These are phyloP conservation scores for Fusarium virguliforme DNA, from an alignment of 2,329 filamentous ascomycete species.

Conservation along the genomic window DNA sequence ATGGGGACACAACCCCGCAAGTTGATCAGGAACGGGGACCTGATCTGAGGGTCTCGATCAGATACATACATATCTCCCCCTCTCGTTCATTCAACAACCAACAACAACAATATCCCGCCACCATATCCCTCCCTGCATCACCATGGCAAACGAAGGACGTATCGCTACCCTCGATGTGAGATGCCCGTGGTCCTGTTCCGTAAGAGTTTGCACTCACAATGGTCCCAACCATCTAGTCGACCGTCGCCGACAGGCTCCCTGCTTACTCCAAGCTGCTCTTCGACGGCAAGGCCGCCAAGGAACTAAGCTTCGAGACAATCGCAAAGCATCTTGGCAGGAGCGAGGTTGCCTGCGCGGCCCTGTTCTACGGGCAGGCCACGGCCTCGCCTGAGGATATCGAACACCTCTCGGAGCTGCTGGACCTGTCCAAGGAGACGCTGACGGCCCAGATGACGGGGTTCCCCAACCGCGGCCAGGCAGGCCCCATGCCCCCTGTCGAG, in stretches of 20 bases:
- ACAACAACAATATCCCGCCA: slow-evolving; percentile 13
- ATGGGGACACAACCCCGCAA: slow-evolving; percentile 49
- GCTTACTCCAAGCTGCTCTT: slow-evolving; percentile 77
- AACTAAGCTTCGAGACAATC: slow-evolving; percentile 85
- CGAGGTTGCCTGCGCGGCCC: slow-evolving; percentile 87
- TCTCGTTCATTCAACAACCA: slow-evolving; percentile 19
- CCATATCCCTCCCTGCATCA: slow-evolving; percentile 16
- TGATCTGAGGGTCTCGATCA: slow-evolving; percentile 20
- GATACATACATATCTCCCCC: neutral
- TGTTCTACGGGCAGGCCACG: slow-evolving; percentile 91
- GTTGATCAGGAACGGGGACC: slow-evolving; percentile 36
- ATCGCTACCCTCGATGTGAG: slow-evolving; percentile 59
- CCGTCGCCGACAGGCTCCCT: slow-evolving; percentile 79
- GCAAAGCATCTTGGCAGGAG: slow-evolving; percentile 80
- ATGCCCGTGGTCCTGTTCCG: slow-evolving; percentile 10
- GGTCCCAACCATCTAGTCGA: slow-evolving; percentile 63
- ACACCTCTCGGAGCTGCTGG: slow-evolving; percentile 77
- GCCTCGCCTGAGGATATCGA: slow-evolving; percentile 78
- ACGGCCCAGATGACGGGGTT: slow-evolving; percentile 78
- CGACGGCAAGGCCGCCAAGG: slow-evolving; percentile 81
- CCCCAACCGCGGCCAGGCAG: slow-evolving; percentile 83
- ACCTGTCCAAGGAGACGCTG: slow-evolving; percentile 71
- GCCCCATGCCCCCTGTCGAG: slow-evolving; percentile 58
- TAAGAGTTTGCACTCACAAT: slow-evolving; percentile 31
- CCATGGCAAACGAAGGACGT: slow-evolving; percentile 50